Evolutionary conservation across 768 basidiomycete genomes (phyloP).

Genomic region (Suillus decipiens): DNA sequence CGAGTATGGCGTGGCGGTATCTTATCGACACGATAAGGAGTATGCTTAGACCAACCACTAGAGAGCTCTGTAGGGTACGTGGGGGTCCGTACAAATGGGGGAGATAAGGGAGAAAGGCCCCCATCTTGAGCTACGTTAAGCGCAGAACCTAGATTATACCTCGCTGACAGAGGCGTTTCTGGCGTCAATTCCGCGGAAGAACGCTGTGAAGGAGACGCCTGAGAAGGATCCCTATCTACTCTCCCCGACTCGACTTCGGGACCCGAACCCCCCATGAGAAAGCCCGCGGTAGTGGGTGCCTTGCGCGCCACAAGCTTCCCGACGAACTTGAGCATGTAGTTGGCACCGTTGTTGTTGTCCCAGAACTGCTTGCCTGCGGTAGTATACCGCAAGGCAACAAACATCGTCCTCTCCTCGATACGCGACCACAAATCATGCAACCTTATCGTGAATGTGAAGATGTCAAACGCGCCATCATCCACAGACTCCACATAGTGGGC

Average conservation of each 20-base stretch:
- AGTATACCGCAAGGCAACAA: slow-evolving; percentile 73
- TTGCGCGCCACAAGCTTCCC: slow-evolving; percentile 25
- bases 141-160: slow-evolving; percentile 61
- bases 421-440: slow-evolving; percentile 75
- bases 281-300: slow-evolving; percentile 34
- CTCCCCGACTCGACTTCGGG: slow-evolving; percentile 37
- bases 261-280: slow-evolving; percentile 57
- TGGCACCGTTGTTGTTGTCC: slow-evolving; percentile 85
- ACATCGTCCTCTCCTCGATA: slow-evolving; percentile 82
- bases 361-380: slow-evolving; percentile 79
- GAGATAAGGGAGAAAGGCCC: slow-evolving; percentile 14
- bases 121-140: slow-evolving; percentile 51
- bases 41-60: slow-evolving; percentile 40
- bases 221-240: slow-evolving; percentile 21
- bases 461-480: slow-evolving; percentile 49
- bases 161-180: slow-evolving; percentile 46
- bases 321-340: slow-evolving; percentile 77
- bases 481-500: slow-evolving; percentile 62
- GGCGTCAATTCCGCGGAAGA: slow-evolving; percentile 28
- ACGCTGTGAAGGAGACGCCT: slow-evolving; percentile 17
- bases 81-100: slow-evolving; percentile 28
- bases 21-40: slow-evolving; percentile 8
- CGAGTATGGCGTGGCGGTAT: slow-evolving; percentile 6
- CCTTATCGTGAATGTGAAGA: slow-evolving; percentile 76
- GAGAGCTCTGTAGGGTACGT: slow-evolving; percentile 49